Percentiles rank a stretch among this genome's conserved stretches.
Evolutionary conservation across 2,329 filamentous ascomycete species (phyloP).

Genomic region (Phialemoniopsis sp.): DNA sequence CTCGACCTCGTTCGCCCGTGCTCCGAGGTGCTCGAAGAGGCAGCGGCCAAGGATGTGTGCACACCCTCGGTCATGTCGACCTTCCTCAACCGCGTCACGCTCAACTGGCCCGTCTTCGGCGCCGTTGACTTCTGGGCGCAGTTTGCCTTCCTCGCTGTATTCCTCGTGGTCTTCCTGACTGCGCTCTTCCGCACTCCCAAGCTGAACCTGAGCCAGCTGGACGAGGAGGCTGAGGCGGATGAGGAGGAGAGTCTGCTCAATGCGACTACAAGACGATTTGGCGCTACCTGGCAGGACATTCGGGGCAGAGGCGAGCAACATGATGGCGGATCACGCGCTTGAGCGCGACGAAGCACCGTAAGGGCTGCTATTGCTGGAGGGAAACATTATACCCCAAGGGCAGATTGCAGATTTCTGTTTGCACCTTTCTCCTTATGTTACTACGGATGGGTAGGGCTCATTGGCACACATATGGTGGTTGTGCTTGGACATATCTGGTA

Average conservation of each 20-base stretch:
- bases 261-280: constrained; percentile 76
- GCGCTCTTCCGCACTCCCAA: constrained; percentile 77
- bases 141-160: constrained; percentile 83
- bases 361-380: too few relatives aligned
- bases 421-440: too few relatives aligned
- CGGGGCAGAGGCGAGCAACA: too few relatives aligned
- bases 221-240: constrained; percentile 85
- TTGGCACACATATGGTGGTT: too few relatives aligned
- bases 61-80: constrained; percentile 89
- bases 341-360: too few relatives aligned
- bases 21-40: constrained; percentile 68
- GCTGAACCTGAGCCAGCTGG: constrained; percentile 71
- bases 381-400: too few relatives aligned
- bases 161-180: constrained; percentile 75
- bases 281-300: constrained; percentile 86
- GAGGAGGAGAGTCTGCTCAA: constrained; percentile 85
- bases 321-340: too few relatives aligned
- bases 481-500: too few relatives aligned
- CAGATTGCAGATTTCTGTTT: too few relatives aligned
- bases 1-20: constrained; percentile 74
- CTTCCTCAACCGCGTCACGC: constrained; percentile 85
- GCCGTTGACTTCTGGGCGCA: constrained; percentile 94
- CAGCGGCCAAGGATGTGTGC: constrained; percentile 75
- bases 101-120: constrained; percentile 95
- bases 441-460: too few relatives aligned